Conservation (phyloP, 2,329 filamentous ascomycete species). For the Aureobasidium sp. region DNA sequence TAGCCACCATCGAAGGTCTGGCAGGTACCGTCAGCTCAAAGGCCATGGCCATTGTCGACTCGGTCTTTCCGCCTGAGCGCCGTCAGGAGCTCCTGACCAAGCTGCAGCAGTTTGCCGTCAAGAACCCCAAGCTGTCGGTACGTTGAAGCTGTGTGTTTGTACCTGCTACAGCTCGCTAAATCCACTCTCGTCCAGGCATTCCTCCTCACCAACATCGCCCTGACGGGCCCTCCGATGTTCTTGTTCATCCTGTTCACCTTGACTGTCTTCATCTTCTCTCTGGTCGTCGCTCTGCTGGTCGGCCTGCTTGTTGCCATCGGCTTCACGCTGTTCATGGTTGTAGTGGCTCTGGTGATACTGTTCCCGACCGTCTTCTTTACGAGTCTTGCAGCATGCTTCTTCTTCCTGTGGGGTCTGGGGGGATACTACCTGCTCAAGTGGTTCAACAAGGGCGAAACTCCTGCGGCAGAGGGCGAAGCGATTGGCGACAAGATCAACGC, state of each 20-base stretch:
- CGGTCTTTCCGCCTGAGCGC: constrained; percentile 53
- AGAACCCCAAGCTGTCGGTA: constrained; percentile 65
- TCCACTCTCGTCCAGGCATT: constrained; percentile 52
- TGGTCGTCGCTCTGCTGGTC: constrained; percentile 52
- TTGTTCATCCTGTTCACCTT: constrained; percentile 62
- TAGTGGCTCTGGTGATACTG: constrained; percentile 60
- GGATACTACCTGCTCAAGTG: constrained; percentile 48
- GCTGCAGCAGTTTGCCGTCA: constrained; percentile 50
- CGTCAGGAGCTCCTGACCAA: constrained; percentile 51
- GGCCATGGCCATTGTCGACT: constrained; percentile 39
- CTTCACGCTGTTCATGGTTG: constrained; percentile 62
- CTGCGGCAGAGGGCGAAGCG: constrained; percentile 27
- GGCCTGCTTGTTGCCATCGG: constrained; percentile 45
- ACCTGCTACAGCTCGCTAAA: constrained; percentile 14
- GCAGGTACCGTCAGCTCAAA: constrained; percentile 25
- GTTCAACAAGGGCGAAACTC: constrained; percentile 28
- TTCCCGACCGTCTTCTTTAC: constrained; percentile 63
- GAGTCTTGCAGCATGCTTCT: constrained; percentile 52
- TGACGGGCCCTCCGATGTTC: constrained; percentile 60
- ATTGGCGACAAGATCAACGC: constrained; percentile 38
- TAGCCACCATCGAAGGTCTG: constrained; percentile 26
- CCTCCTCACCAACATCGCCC: constrained; percentile 55
- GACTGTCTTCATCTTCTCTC: constrained; percentile 55
- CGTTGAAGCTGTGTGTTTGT: constrained; percentile 25
- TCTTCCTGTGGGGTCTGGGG: constrained; percentile 62